Percentiles rank a stretch among this genome's conserved stretches.
phyloP scores from a whole-genome alignment of 2,329 filamentous ascomycete species.

The Cladorrhinum sp. region DNA sequence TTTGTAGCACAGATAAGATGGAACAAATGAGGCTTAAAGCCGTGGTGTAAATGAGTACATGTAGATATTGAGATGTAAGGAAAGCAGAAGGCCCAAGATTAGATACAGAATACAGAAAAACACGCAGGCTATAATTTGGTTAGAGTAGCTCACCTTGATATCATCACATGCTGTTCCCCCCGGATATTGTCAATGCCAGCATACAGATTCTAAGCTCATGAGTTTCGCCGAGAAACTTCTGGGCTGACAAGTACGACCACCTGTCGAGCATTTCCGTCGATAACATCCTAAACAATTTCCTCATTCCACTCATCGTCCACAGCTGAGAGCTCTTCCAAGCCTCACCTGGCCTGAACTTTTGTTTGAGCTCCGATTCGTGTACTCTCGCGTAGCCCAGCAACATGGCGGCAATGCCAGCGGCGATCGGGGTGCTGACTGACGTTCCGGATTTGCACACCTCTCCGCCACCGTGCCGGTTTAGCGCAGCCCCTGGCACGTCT shows the following conservation, averaged over 20 bases:
- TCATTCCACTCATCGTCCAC: not conserved
- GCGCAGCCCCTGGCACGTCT: conserved; percentile 8
- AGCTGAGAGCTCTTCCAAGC: not conserved
- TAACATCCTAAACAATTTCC: not conserved
- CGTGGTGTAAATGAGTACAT: too few relatives aligned
- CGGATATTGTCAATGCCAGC: too few relatives aligned
- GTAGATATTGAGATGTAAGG: too few relatives aligned
- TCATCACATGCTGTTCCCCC: too few relatives aligned
- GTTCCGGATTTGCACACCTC: conserved; percentile 8
- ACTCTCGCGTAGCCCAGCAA: conserved; percentile 1
- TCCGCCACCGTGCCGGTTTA: not conserved
- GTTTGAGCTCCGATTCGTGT: not conserved
- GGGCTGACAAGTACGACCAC: not conserved
- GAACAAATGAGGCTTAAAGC: too few relatives aligned
- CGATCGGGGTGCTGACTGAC: conserved; percentile 4
- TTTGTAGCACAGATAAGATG: too few relatives aligned
- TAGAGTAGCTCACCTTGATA: too few relatives aligned
- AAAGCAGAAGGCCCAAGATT: too few relatives aligned
- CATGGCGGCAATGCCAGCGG: conserved; percentile 5
- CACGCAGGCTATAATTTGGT: too few relatives aligned
- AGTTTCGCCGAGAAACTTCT: too few relatives aligned
- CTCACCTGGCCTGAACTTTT: not conserved
- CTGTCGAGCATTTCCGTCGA: conserved; percentile 7
- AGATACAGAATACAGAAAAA: too few relatives aligned
- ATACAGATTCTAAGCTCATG: too few relatives aligned